Evolutionary conservation across 2,329 filamentous ascomycete genomes (phyloP).

Genomic region (Aspergillus sp.): DNA sequence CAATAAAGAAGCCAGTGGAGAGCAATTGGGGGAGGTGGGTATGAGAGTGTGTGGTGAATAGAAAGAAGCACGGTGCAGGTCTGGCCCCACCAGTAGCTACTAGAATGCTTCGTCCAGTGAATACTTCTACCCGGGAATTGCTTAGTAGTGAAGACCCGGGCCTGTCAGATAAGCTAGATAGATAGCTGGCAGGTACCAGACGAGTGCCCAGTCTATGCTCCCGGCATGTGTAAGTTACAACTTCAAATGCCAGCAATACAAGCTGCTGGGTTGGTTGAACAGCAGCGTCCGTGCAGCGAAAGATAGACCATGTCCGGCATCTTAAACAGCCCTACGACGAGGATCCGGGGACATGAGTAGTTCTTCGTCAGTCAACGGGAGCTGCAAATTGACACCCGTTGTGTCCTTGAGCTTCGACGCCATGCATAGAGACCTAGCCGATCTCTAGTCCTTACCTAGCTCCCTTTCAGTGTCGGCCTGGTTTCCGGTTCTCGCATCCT

Average conservation of each 20-base stretch:
- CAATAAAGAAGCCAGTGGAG: no score
- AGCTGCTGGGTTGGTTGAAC: neutral
- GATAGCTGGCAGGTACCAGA: neutral
- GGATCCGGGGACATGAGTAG: neutral
- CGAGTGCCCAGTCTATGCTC: neutral
- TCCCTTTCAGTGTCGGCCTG: neutral
- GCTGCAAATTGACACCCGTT: neutral
- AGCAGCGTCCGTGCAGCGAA: neutral
- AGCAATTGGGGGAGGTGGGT: no score
- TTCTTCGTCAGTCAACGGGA: neutral
- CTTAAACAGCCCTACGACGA: neutral
- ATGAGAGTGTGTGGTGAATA: no score
- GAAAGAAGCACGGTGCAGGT: no score
- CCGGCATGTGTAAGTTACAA: neutral
- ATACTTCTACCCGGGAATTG: no score
- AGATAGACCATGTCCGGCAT: neutral
- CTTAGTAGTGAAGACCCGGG: neutral
- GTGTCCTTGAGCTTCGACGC: neutral
- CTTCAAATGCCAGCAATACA: neutral
- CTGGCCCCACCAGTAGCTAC: no score
- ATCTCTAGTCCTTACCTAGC: neutral
- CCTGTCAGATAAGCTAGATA: neutral
- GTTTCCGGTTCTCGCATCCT: neutral
- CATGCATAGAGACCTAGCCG: neutral
- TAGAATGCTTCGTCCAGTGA: no score